Percentiles rank a stretch among this genome's conserved stretches.
phyloP scores from a whole-genome alignment of 768 basidiomycete species.

The Ramaria sp. region DNA sequence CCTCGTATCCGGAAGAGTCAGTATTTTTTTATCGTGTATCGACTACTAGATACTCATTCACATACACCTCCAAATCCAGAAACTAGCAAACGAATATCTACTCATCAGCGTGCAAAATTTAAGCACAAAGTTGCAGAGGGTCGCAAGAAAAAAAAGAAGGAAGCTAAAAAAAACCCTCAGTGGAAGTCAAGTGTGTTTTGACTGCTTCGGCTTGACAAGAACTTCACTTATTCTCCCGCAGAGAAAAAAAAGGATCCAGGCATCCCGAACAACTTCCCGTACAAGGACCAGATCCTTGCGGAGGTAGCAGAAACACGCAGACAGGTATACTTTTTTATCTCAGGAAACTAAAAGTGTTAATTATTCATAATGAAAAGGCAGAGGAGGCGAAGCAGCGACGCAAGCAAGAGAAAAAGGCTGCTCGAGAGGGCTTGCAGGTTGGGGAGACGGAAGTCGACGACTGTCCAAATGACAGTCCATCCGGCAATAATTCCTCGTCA shows the following conservation, averaged over 20 bases:
- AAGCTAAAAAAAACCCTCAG: conserved; percentile 64
- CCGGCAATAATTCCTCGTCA: conserved; percentile 16
- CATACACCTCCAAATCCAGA: conserved; percentile 30
- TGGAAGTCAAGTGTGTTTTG: conserved; percentile 77
- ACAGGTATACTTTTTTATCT: conserved; percentile 33
- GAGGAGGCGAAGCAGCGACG: conserved; percentile 65
- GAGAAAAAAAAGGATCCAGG: conserved; percentile 85
- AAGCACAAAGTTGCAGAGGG: conserved; percentile 68
- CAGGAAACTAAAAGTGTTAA: neutral
- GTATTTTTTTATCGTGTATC: conserved; percentile 12
- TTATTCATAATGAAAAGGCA: conserved; percentile 30
- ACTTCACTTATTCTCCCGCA: conserved; percentile 17
- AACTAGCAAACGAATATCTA: conserved; percentile 73
- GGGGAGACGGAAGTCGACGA: conserved; percentile 22
- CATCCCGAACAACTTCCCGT: conserved; percentile 87
- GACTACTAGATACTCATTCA: neutral
- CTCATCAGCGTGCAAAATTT: conserved; percentile 60
- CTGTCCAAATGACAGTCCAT: conserved; percentile 16
- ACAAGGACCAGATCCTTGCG: conserved; percentile 88
- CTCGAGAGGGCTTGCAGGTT: conserved; percentile 15
- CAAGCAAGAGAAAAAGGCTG: conserved; percentile 53
- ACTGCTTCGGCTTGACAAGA: neutral
- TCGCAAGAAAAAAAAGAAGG: conserved; percentile 63
- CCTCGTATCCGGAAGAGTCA: conserved; percentile 62
- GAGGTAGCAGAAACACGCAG: conserved; percentile 79